Evolutionary conservation across 345 rosid genomes (phyloP).

Genomic region (Eucalyptus viminalis): DNA sequence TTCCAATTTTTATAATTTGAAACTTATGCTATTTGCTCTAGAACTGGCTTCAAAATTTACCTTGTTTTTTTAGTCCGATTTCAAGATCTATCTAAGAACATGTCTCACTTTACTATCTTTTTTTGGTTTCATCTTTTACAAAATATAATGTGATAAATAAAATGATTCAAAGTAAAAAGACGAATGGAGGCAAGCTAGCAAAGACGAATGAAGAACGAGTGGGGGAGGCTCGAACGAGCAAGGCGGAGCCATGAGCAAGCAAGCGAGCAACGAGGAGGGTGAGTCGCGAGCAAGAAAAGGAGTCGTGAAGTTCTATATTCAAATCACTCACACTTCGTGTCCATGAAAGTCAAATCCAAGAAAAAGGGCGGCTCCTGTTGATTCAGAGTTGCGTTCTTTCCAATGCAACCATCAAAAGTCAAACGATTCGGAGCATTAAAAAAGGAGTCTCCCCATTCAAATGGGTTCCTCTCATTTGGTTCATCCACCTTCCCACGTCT

Average conservation of each 20-base stretch:
- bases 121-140: neutral
- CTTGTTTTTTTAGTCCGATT: fast-evolving
- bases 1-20: too few species aligned
- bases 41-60: neutral
- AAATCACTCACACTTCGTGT: neutral
- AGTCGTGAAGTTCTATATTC: too few species aligned
- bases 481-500: neutral
- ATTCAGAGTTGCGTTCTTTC: neutral
- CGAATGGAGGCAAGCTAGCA: neutral
- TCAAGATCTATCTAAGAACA: neutral
- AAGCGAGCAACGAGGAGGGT: neutral
- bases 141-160: too few species aligned
- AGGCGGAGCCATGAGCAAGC: neutral
- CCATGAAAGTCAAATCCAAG: neutral
- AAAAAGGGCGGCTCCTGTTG: neutral
- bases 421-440: neutral
- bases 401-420: neutral
- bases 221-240: neutral
- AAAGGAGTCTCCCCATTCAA: neutral
- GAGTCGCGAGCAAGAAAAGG: too few species aligned
- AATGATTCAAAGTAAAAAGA: neutral
- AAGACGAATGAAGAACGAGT: neutral
- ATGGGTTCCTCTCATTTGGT: neutral
- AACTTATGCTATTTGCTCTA: neutral
- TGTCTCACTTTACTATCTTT: too few species aligned